Evolutionary conservation across 2,329 filamentous ascomycete species (phyloP).

Genomic region (Colletotrichum coccodes): DNA sequence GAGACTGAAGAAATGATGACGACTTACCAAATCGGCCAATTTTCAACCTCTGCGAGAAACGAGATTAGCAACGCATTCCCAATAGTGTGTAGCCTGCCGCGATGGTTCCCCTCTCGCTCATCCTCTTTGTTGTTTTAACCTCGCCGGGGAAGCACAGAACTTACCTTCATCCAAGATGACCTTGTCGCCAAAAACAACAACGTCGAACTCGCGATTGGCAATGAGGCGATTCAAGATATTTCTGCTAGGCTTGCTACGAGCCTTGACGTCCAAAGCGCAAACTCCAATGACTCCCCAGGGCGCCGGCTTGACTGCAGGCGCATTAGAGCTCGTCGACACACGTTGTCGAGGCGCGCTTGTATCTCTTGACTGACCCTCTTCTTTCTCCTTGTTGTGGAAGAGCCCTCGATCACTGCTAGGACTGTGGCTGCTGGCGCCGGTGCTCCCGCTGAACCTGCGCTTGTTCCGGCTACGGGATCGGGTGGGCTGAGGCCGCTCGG

Average conservation of each 20-base stretch:
- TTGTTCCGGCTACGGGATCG: conserved; percentile 76
- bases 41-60: conserved; percentile 75
- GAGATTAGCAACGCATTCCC: not conserved
- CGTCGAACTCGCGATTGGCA: conserved; percentile 91
- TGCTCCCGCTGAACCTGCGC: conserved; percentile 83
- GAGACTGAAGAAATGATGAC: not conserved
- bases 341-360: conserved; percentile 30
- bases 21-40: conserved; percentile 87
- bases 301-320: conserved; percentile 60
- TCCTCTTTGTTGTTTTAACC: not conserved
- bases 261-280: conserved; percentile 95
- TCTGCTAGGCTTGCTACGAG: conserved; percentile 93
- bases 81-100: not conserved
- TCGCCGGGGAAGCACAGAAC: conserved; percentile 31
- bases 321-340: conserved; percentile 40
- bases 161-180: conserved; percentile 92
- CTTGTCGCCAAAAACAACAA: conserved; percentile 98
- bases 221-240: conserved; percentile 96
- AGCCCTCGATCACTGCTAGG: conserved; percentile 75
- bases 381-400: conserved; percentile 62
- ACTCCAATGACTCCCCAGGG: conserved; percentile 83
- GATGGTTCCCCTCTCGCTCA: not conserved
- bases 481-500: conserved; percentile 57
- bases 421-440: conserved; percentile 83
- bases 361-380: conserved; percentile 55